phyloP scores from a whole-genome alignment of 768 basidiomycete genomes.

The Lactarius psammicola region DNA sequence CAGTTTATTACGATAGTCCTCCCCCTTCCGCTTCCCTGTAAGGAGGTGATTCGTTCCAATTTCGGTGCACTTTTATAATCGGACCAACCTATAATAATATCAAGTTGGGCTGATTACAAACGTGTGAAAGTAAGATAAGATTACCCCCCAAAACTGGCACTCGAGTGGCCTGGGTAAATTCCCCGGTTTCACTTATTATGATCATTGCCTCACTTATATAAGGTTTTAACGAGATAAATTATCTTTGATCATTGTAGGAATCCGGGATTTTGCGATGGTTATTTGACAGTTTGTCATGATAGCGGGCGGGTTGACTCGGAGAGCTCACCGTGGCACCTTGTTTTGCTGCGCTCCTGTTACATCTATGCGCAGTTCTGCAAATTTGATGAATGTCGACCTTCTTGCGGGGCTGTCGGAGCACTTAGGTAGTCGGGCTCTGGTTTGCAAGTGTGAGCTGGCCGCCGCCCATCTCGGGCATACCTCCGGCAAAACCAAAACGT shows the following conservation, averaged over 20 bases:
- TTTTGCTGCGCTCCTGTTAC: background rate
- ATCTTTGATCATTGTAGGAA: background rate
- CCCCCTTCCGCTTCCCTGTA: background rate
- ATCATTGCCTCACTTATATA: background rate
- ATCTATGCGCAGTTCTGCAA: background rate
- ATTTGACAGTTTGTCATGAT: background rate
- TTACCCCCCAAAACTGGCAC: background rate
- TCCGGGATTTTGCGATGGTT: background rate
- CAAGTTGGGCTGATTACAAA: background rate
- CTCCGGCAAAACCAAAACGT: background rate
- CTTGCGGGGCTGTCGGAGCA: background rate
- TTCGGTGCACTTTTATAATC: background rate
- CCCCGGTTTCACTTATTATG: background rate
- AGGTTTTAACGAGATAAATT: background rate
- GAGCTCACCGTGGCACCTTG: background rate
- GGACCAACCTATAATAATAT: background rate
- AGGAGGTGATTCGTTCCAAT: background rate
- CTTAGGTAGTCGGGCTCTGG: background rate
- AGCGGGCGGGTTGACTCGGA: background rate
- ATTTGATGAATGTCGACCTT: background rate
- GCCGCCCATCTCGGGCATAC: background rate
- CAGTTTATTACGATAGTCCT: background rate
- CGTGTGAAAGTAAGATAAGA: background rate
- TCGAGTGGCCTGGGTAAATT: background rate
- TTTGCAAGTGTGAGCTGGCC: too few relatives aligned